Base-by-base conservation (phyloP, 805 yeast species). In the Starmerella apicola region DNA sequence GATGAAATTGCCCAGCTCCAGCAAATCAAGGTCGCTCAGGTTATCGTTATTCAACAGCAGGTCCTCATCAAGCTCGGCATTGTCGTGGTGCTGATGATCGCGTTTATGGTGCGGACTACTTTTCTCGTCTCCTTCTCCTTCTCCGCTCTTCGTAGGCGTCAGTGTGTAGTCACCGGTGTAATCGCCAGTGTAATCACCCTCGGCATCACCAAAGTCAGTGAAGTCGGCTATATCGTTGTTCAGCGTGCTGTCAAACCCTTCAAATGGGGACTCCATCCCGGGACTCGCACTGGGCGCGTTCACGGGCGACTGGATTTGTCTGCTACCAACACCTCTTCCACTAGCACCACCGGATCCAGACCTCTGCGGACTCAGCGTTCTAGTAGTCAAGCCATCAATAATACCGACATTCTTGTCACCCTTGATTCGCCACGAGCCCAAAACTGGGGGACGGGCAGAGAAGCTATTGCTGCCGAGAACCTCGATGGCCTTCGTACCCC, bases 381-480 rank as follows among this genome's bases (percentile, higher is more conserved):
- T 70, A 0, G 97, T 91, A 0, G 94, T 78, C 23, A 83, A 69
- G 4, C 98, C 98, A 58, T 88, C 97, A 54, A 88, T 88, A 43
- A 88, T 84, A 18, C 95, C 93, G 59, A 81, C 84, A 52, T 83
- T 78, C 41, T 60, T 62, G 37, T 73, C 73, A 37, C 78, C 73
- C 5, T 93, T 78, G 26, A 80, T 76, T 13, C 38, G 39, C 93
- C 96, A 88, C 2, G 94, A 79, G 0, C 96, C 97, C 42, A 88
- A 65, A 21, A 82, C 72, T 2, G 98, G 98, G 4, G 97, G 96
- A 39, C 94, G 65, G 46, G 84, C 75, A 38, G 86, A 84, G 19
- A 82, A 80, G 5, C 80, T 76, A 37, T 85, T 79, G 1, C 94
- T 78, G 26, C 94, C 78, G n/a, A 88, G 71, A 5, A 88, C 83